Evolutionary conservation across 148 eudicot genomes (phyloP), one percentile per base, ranked within the genome.

Genomic region (Selenicereus undatus): DNA sequence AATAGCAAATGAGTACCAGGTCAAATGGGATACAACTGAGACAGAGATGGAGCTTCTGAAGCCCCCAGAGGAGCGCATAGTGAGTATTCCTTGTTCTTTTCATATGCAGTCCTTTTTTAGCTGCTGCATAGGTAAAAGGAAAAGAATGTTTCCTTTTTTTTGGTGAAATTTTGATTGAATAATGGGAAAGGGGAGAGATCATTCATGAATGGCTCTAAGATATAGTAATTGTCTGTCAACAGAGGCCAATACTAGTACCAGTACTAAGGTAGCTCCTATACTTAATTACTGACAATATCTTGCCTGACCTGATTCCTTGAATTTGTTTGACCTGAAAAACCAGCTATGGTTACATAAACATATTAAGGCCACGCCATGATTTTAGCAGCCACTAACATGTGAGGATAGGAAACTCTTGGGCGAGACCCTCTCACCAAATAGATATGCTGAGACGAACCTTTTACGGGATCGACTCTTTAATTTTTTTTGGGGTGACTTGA

Each of bases 1-100:
- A 83, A 96, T 96, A 86, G 98, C 99, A 2, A 96, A 96, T 85
- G 99, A 96, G 76, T 90, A 91, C 76, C 98, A 93, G 82, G 88
- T 93, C 69, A 88, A 93, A 22, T 96, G 99, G 99, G 95, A 96
- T 82, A 91, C 90, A 1, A 68, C 91, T 14, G 98, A 96, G 83
- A 89, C 98, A 8, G 99, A 96, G 79, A 76, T 45, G 43, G 99
- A 96, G 86, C 93, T 96, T 80, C 95, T 96, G 64, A 93, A 96
- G 84, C 98, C 95, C 43, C 95, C 91, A 18, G 98, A 96, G 85
- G 91, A 93, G 74, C 98, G 87, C 58, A 91, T 96, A 52, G 99
- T 96, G 80, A 62, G 87, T 75, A 69, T 74, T 51, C 48, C 70
- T 70, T 86, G 81, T 64, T 79, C 64, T 85, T 84, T 71, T 80